A percentile compares a stretch with the other conserved stretches of the same genome.
Conservation (phyloP, 768 basidiomycete genomes). For the Tulasnella sp. region DNA sequence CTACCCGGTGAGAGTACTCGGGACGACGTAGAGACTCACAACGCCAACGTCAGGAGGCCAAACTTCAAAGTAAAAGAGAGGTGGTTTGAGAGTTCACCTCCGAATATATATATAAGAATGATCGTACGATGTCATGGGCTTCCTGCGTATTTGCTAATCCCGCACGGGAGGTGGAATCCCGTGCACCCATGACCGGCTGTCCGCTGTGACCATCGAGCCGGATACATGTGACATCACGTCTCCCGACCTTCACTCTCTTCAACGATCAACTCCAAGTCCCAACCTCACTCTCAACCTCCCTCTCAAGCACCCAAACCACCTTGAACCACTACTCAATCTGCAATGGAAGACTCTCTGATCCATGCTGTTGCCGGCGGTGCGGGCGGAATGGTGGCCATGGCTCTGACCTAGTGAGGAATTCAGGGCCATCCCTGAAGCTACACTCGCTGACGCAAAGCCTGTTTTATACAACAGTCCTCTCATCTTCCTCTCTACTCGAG, state of each 20-base stretch:
- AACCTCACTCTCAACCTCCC: neutral
- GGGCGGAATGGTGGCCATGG: conserved; percentile 86
- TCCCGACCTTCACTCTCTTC: neutral
- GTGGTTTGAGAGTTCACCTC: no score
- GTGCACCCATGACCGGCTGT: neutral
- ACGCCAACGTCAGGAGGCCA: no score
- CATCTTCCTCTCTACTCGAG: conserved; percentile 83
- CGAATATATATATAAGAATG: neutral
- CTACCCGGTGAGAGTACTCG: no score
- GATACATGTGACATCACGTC: neutral
- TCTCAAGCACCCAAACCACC: neutral
- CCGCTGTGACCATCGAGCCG: neutral
- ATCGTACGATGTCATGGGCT: neutral
- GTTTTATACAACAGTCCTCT: conserved; percentile 49
- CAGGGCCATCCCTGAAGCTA: neutral
- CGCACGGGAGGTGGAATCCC: neutral
- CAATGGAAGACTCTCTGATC: conserved; percentile 52
- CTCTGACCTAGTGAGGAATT: conserved; percentile 62
- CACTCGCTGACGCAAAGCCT: neutral
- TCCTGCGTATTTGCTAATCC: neutral
- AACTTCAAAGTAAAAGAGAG: no score
- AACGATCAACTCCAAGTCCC: neutral
- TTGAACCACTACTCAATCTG: neutral
- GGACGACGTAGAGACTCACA: no score
- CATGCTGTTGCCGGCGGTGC: conserved; percentile 83